These are phyloP conservation scores for Colletotrichum sidae DNA, from an alignment of 2,329 filamentous ascomycete genomes.

Conservation along the genomic window DNA sequence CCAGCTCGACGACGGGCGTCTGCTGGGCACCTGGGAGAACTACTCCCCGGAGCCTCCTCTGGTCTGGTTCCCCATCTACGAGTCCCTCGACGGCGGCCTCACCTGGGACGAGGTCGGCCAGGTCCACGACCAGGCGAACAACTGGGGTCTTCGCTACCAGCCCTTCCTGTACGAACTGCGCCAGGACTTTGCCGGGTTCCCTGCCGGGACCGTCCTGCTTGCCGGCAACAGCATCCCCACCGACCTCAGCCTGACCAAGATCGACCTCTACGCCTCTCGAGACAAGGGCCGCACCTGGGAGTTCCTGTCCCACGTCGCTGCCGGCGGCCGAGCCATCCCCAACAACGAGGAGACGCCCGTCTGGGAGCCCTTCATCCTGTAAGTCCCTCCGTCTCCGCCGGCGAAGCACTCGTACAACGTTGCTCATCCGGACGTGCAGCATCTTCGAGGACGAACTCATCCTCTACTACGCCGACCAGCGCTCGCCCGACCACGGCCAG, in stretches of 20 bases:
- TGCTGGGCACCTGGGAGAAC: conserved; percentile 67
- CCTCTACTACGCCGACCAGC: conserved; percentile 78
- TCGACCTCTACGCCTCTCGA: conserved; percentile 75
- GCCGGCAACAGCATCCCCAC: conserved; percentile 70
- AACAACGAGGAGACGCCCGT: conserved; percentile 76
- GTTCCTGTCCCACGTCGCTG: conserved; percentile 74
- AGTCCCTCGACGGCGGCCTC: conserved; percentile 63
- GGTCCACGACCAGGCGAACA: conserved; percentile 72
- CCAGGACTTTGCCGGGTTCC: conserved; percentile 65
- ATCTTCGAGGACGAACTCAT: conserved; percentile 69
- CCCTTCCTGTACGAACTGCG: conserved; percentile 75
- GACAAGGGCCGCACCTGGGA: conserved; percentile 73
- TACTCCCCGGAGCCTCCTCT: conserved; percentile 66
- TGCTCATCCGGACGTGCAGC: conserved; percentile 43
- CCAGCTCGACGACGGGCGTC: conserved; percentile 57
- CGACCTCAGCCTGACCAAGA: conserved; percentile 71
- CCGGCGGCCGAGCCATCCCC: conserved; percentile 70
- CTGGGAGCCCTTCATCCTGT: conserved; percentile 78
- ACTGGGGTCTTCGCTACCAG: conserved; percentile 76
- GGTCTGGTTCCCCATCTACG: conserved; percentile 66
- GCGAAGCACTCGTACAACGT: too few species aligned
- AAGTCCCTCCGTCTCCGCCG: conserved; percentile 13
- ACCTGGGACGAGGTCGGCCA: conserved; percentile 74
- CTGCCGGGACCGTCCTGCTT: conserved; percentile 71
- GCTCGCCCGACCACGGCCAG: conserved; percentile 73